These are phyloP conservation scores for Tricholoma bakamatsutake DNA, from an alignment of 768 basidiomycete genomes.

Conservation along the genomic window DNA sequence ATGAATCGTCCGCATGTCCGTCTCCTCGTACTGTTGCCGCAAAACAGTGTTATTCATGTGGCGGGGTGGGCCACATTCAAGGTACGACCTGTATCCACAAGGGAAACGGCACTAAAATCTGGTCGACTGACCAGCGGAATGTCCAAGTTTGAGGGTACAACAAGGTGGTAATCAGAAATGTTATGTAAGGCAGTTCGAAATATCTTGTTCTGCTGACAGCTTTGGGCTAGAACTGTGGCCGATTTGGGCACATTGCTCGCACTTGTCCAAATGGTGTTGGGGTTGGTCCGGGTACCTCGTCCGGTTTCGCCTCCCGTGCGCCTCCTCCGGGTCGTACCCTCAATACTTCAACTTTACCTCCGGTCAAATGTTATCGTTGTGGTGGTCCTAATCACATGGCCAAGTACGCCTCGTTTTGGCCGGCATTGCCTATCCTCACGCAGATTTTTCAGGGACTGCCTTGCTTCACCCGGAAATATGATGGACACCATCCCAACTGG, in stretches of 20 bases:
- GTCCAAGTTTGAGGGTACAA: conserved; percentile 70
- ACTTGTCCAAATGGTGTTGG: conserved; percentile 49
- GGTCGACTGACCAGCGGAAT: conserved; percentile 49
- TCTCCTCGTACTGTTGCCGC: conserved; percentile 75
- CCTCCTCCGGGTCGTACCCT: conserved; percentile 71
- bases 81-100: conserved; percentile 21
- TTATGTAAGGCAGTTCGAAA: conserved; percentile 49
- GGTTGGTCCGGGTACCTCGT: conserved; percentile 27
- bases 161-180: conserved; percentile 69
- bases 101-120: conserved; percentile 2
- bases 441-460: conserved; percentile 57
- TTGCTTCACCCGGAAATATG: conserved; percentile 61
- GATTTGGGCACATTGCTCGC: conserved; percentile 79
- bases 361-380: conserved; percentile 86
- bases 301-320: conserved; percentile 55
- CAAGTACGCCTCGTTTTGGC: conserved; percentile 35
- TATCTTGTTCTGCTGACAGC: conserved; percentile 6
- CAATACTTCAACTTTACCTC: conserved; percentile 71
- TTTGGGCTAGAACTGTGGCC: conserved; percentile 62
- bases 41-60: conserved; percentile 92
- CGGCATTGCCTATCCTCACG: conserved; percentile 5
- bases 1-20: conserved; percentile 85
- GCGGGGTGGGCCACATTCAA: conserved; percentile 87
- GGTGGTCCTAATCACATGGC: conserved; percentile 88
- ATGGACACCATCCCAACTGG: conserved; percentile 41